These are phyloP conservation scores for Lactifluus piperatus DNA, from an alignment of 768 basidiomycete species.

Conservation along the genomic window DNA sequence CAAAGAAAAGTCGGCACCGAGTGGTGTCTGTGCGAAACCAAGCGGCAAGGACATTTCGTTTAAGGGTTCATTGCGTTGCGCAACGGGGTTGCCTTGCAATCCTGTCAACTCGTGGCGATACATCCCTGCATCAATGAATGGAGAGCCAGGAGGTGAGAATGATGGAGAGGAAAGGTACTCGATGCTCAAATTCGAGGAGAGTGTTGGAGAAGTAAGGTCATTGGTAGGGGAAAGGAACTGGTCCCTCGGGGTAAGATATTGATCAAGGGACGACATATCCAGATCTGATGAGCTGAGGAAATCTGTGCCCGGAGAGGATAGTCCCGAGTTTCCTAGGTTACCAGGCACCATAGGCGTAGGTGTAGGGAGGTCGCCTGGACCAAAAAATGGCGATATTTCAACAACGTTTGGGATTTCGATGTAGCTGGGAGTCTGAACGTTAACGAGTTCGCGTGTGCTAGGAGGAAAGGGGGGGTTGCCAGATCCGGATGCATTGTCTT, in stretches of 20 bases:
- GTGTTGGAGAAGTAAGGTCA: background rate
- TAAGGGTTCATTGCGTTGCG: background rate
- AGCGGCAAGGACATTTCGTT: background rate
- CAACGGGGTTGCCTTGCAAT: background rate
- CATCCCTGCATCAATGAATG: background rate
- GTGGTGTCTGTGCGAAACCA: background rate
- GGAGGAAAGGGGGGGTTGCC: background rate
- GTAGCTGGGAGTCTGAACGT: background rate
- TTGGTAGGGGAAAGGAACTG: background rate
- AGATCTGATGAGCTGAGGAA: background rate
- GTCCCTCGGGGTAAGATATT: background rate
- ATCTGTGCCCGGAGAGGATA: background rate
- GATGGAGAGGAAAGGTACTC: constrained; percentile 10
- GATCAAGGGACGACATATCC: background rate
- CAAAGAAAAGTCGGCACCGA: no score
- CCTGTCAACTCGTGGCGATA: background rate
- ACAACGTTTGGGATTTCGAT: background rate
- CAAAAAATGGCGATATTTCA: background rate
- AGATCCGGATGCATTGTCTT: background rate
- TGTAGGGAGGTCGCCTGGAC: background rate
- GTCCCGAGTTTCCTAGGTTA: background rate
- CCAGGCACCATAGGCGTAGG: background rate
- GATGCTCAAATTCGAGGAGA: constrained; percentile 7
- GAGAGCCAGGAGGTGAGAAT: constrained; percentile 12
- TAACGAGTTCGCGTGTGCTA: background rate